Evolutionary conservation across 139 green algal species (phyloP).

Genomic region (Spirogloea muscicola): DNA sequence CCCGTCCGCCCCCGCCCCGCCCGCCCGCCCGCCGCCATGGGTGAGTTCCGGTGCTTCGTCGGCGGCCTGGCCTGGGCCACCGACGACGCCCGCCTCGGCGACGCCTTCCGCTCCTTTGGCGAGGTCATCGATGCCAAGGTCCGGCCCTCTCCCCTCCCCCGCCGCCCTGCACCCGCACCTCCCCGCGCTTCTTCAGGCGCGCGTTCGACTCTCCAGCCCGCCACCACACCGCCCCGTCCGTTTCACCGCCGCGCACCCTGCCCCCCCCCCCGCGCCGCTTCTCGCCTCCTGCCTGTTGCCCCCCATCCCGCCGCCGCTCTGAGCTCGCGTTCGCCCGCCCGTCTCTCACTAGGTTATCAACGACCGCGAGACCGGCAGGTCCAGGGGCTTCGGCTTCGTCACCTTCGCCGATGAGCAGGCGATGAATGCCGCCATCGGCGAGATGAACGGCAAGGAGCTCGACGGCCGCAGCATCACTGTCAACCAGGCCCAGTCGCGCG

Average conservation of each 20-base stretch:
- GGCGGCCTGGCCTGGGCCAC: constrained; percentile 21
- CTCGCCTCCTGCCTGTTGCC: too few species aligned
- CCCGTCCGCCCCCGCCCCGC: too few species aligned
- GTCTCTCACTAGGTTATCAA: constrained; percentile 46
- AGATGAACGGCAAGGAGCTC: constrained; percentile 70
- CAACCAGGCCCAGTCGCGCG: constrained; percentile 59
- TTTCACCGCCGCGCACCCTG: too few species aligned
- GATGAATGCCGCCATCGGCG: constrained; percentile 53
- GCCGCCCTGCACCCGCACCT: too few species aligned
- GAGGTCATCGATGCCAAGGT: constrained; percentile 28
- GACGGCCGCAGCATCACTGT: constrained; percentile 70
- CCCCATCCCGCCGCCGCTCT: too few species aligned
- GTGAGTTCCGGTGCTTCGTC: constrained; percentile 25
- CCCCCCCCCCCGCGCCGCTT: too few species aligned
- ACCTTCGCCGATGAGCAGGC: constrained; percentile 61
- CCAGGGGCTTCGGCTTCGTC: constrained; percentile 82
- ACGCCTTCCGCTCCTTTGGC: constrained; percentile 18
- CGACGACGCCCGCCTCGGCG: constrained; percentile 9
- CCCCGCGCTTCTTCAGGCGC: too few species aligned
- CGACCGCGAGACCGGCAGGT: constrained; percentile 54
- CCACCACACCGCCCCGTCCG: too few species aligned
- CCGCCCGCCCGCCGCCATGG: too few species aligned
- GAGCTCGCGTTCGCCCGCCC: too few species aligned
- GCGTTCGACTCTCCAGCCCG: too few species aligned
- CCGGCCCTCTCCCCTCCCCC: too few species aligned